A percentile compares a stretch with the other conserved stretches of the same genome.
These are phyloP conservation scores for Fraxinus quadrangulata DNA, from an alignment of 257 asterid species.

Conservation along the genomic window DNA sequence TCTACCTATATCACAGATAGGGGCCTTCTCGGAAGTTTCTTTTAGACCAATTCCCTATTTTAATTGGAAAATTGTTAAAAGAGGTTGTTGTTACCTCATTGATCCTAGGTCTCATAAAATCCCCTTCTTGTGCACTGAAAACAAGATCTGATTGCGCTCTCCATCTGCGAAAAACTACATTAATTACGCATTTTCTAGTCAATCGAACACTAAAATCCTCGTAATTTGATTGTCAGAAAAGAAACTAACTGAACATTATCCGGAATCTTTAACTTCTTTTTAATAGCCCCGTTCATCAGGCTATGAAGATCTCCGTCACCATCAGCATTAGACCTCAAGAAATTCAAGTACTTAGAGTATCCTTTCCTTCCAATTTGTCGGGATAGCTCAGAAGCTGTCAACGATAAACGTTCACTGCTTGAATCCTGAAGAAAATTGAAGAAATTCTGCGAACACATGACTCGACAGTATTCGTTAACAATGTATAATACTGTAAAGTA, in stretches of 20 bases:
- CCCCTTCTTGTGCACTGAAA: slow-evolving; percentile 53
- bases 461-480: neutral
- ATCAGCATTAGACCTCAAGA: slow-evolving; percentile 47
- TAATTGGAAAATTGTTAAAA: too few relatives aligned
- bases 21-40: too few relatives aligned
- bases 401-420: slow-evolving; percentile 59
- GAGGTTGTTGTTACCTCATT: slow-evolving; percentile 50
- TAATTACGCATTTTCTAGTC: neutral
- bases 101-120: slow-evolving; percentile 90
- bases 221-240: neutral
- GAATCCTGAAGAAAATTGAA: slow-evolving; percentile 82
- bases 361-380: slow-evolving; percentile 42
- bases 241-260: slow-evolving; percentile 48
- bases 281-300: slow-evolving; percentile 77
- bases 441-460: slow-evolving; percentile 57
- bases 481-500: neutral
- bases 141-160: slow-evolving; percentile 58
- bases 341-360: slow-evolving; percentile 65
- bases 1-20: too few relatives aligned
- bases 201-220: neutral
- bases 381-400: slow-evolving; percentile 51
- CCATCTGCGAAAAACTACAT: slow-evolving; percentile 53
- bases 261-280: slow-evolving; percentile 77
- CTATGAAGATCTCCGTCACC: slow-evolving; percentile 50
- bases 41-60: too few relatives aligned